phyloP scores from a whole-genome alignment of 2,329 filamentous ascomycete species.

The Podosphaera leucotricha region DNA sequence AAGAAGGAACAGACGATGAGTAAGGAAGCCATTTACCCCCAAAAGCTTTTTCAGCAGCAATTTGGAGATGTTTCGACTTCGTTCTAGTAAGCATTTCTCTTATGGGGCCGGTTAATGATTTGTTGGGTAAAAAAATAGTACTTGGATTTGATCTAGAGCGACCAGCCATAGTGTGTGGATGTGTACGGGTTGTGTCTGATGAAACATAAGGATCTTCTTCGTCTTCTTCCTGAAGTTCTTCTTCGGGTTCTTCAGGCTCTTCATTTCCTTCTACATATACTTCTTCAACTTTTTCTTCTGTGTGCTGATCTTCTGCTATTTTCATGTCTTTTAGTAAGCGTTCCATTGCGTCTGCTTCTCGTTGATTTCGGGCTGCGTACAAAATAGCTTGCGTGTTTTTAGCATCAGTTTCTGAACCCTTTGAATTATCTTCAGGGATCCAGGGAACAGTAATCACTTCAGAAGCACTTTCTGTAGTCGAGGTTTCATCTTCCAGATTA shows the following conservation, averaged over 20 bases:
- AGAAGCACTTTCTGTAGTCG: background rate
- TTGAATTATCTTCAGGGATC: background rate
- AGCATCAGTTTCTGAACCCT: background rate
- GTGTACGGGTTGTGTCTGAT: conserved; percentile 30
- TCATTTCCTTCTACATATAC: conserved; percentile 12
- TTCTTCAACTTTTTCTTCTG: conserved; percentile 9
- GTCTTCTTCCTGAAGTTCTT: conserved; percentile 9
- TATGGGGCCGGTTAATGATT: conserved; percentile 47
- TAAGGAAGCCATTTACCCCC: conserved; percentile 55
- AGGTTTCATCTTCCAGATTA: conserved; percentile 9
- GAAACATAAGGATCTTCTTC: conserved; percentile 11
- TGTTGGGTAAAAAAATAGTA: conserved; percentile 51
- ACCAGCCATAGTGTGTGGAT: conserved; percentile 52
- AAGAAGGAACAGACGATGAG: conserved; percentile 46
- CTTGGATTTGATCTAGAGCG: conserved; percentile 49
- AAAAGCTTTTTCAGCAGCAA: conserved; percentile 49
- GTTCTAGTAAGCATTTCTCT: conserved; percentile 40
- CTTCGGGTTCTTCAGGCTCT: conserved; percentile 2
- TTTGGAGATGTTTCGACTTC: conserved; percentile 49
- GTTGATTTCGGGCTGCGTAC: conserved; percentile 12
- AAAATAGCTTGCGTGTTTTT: conserved; percentile 3
- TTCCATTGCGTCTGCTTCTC: conserved; percentile 14
- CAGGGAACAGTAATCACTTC: background rate
- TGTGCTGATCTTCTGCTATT: conserved; percentile 9
- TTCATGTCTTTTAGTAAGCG: conserved; percentile 15